Conservation (phyloP, 441 rosid genomes). For the Dalechampia spathulata region DNA sequence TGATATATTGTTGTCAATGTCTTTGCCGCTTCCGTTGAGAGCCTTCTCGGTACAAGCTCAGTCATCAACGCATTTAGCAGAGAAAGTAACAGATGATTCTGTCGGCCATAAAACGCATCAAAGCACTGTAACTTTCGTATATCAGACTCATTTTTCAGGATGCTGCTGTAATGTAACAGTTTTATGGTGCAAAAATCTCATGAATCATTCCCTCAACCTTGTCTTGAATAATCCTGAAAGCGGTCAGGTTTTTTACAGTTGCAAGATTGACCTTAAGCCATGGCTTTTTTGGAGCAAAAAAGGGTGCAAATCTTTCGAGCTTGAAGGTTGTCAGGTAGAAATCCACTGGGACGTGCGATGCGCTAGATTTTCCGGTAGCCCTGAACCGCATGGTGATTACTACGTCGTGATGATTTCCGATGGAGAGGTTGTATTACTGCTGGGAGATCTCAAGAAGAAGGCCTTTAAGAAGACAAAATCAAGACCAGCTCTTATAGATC, state of each 20-base stretch:
- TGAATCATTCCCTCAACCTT: slow-evolving; percentile 27
- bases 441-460: slow-evolving; percentile 26
- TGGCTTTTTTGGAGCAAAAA: slow-evolving; percentile 32
- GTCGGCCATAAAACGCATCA: slow-evolving; percentile 12
- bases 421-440: slow-evolving; percentile 22
- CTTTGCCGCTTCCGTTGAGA: slow-evolving; percentile 13
- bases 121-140: slow-evolving; percentile 23
- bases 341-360: slow-evolving; percentile 28
- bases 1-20: neutral
- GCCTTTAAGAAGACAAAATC: slow-evolving; percentile 28
- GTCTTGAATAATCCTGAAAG: slow-evolving; percentile 21
- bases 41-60: slow-evolving; percentile 14
- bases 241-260: slow-evolving; percentile 9
- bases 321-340: slow-evolving; percentile 26
- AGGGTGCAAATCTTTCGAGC: slow-evolving; percentile 26
- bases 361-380: slow-evolving; percentile 24
- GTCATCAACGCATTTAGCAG: neutral
- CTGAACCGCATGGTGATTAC: slow-evolving; percentile 24
- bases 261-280: slow-evolving; percentile 29
- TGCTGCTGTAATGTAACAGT: slow-evolving; percentile 21
- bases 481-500: slow-evolving; percentile 22
- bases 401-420: slow-evolving; percentile 26
- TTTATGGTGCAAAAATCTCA: slow-evolving; percentile 26
- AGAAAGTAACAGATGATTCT: slow-evolving; percentile 18
- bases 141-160: slow-evolving; percentile 18